Evolutionary conservation across 2,329 filamentous ascomycete species (phyloP), one percentile per base, ranked within the genome.

Genomic region (Macroventuria anomochaeta): DNA sequence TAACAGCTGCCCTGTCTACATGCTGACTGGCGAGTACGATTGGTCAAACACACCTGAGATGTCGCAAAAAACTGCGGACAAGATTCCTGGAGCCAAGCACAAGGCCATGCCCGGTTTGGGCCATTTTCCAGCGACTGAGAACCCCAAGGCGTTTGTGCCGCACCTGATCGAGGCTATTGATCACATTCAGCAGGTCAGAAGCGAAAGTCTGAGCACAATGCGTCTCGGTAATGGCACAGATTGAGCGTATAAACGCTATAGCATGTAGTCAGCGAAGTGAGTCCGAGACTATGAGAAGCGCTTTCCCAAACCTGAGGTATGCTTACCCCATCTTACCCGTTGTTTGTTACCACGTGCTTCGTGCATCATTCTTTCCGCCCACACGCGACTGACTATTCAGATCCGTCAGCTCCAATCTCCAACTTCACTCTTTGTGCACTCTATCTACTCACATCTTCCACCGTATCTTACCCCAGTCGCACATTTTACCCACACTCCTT

Each of bases 1-100:
- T 3, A 77, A 79, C 56, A 75, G 71, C 51, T 82, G 80, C 50
- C 79, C 79, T 2, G 77, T 81, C 1, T 81, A 76, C 65, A 81
- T 81, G 77, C 69, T 82, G 26, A 81, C 79, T 0, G 79, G 79
- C 43, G 76, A 83, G 71, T 72, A 83, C 58, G 77, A 79, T 57
- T 79, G 76, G 76, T 73, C 68, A n/a, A 79, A 77, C 52, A 79
- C 78, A 1, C 77, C 77, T 2, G 75, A 73, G 17, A 79, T 80
- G 77, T 69, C 70, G 15, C 75, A 80, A 52, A 73, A 74, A 33
- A 80, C 78, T 2, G 78, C 77, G 18, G 75, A 78, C 42, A 80
- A 80, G 71, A 80, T 80, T 29, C 70, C 72, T 0, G 78, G 78
- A 5, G 77, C 74, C 0, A 75, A 75, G 58, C 75, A 78, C 62